phyloP scores from a whole-genome alignment of 768 basidiomycete genomes.

The Mycena vulgaris region DNA sequence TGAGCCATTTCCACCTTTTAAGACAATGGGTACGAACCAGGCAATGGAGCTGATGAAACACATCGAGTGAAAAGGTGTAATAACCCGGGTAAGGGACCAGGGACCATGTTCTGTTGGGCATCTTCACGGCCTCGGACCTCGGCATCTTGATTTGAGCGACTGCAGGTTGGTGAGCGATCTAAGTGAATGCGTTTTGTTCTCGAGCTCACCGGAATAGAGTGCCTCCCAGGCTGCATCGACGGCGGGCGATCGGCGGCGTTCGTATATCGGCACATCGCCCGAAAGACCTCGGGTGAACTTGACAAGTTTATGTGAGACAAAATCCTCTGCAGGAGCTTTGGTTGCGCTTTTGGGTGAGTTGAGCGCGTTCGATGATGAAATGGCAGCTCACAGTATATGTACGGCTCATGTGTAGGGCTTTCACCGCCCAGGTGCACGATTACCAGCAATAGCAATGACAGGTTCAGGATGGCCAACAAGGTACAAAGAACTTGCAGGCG shows the following conservation, averaged over 20 bases:
- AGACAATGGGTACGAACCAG: slow-evolving; percentile 37
- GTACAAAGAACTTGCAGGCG: neutral
- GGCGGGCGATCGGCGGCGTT: slow-evolving; percentile 29
- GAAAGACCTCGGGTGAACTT: slow-evolving; percentile 41
- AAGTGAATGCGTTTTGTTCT: too few relatives aligned
- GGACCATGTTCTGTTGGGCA: slow-evolving; percentile 43
- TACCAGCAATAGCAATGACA: neutral
- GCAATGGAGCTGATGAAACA: slow-evolving; percentile 50
- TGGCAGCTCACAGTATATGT: slow-evolving; percentile 4
- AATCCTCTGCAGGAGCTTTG: slow-evolving; percentile 41
- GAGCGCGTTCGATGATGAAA: too few relatives aligned
- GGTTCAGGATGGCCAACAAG: neutral
- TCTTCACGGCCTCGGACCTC: slow-evolving; percentile 40
- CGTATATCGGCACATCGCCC: slow-evolving; percentile 35
- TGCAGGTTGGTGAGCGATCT: neutral
- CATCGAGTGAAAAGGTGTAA: slow-evolving; percentile 44
- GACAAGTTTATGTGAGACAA: slow-evolving; percentile 37
- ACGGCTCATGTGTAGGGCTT: neutral
- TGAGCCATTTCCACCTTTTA: too few relatives aligned
- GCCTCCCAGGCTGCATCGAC: slow-evolving; percentile 45
- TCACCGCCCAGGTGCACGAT: neutral
- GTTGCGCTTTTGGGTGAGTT: too few relatives aligned
- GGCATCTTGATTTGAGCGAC: slow-evolving; percentile 35
- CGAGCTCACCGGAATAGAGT: slow-evolving; percentile 40
- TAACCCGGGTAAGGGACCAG: slow-evolving; percentile 42